Base-by-base conservation (phyloP, 139 green algal genomes). In the Prasinococcaceae sp. region DNA sequence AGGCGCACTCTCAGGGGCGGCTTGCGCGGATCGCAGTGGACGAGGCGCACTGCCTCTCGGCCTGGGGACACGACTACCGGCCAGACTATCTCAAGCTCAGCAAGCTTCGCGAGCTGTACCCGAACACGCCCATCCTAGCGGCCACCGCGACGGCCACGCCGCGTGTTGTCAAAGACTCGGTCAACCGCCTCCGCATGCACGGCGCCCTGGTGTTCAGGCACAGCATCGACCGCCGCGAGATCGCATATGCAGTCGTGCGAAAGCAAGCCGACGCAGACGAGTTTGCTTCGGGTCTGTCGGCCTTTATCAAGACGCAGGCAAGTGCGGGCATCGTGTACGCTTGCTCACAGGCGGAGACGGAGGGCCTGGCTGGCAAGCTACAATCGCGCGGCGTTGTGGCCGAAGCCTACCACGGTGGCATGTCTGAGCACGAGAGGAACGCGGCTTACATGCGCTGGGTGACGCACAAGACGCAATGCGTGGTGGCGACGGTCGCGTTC, bases 401-500 rank as follows among this genome's bases (percentile, higher is more conserved):
- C n/a, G n/a, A n/a, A n/a, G n/a, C n/a, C n/a, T n/a, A n/a, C n/a
- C n/a, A n/a, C n/a, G n/a, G n/a, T n/a, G n/a, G n/a, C n/a, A n/a
- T n/a, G n/a, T n/a, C n/a, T n/a, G n/a, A n/a, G n/a, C n/a, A n/a
- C n/a, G n/a, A n/a, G n/a, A n/a, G n/a, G n/a, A n/a, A n/a, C n/a
- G n/a, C n/a, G n/a, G n/a, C n/a, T n/a, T n/a, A n/a, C n/a, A n/a
- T n/a, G n/a, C n/a, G n/a, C n/a, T n/a, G n/a, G n/a, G n/a, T n/a
- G n/a, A n/a, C n/a, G n/a, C n/a, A n/a, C n/a, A n/a, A n/a, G n/a
- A n/a, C n/a, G n/a, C n/a, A n/a, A n/a, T n/a, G n/a, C 33, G 33
- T 25, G 9, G 40, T 47, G 14, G 85, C 85, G 1, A 94, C 85
- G 25, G 84, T 93, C 48, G 85, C 84, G 0, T 92, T 93, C 75